Evolutionary conservation across 1,284 basidiomycete genomes (phyloP).

Genomic region (Laetiporus sulphureus): DNA sequence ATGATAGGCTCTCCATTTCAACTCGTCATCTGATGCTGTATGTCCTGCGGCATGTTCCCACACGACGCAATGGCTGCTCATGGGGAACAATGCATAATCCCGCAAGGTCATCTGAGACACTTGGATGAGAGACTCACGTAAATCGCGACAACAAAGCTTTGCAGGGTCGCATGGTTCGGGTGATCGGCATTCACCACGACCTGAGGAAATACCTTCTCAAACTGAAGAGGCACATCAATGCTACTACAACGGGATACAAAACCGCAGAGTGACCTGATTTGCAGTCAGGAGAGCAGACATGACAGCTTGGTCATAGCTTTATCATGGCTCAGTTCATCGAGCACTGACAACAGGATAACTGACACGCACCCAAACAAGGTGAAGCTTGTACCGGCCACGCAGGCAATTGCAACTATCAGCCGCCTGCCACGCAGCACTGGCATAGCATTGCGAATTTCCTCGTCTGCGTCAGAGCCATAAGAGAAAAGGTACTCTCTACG

Average conservation of each 20-base stretch:
- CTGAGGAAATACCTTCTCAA: conserved; percentile 45
- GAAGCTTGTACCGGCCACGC: conserved; percentile 49
- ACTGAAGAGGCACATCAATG: too few relatives aligned
- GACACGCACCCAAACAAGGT: conserved; percentile 47
- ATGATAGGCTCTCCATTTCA: too few relatives aligned
- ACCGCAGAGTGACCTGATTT: too few relatives aligned
- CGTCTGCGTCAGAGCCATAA: conserved; percentile 14
- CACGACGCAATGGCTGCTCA: too few relatives aligned
- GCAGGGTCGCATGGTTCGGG: conserved; percentile 43
- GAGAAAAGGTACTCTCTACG: conserved; percentile 6
- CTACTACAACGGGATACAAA: too few relatives aligned
- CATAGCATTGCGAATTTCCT: conserved; percentile 16
- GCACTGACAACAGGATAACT: not conserved
- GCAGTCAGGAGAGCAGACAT: conserved; percentile 55
- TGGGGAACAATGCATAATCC: too few relatives aligned
- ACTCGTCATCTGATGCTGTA: too few relatives aligned
- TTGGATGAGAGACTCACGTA: conserved; percentile 32
- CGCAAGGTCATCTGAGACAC: not conserved
- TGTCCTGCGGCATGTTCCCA: too few relatives aligned
- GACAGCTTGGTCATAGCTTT: conserved; percentile 58
- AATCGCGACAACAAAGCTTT: conserved; percentile 48
- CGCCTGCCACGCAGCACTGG: conserved; percentile 33
- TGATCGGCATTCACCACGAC: conserved; percentile 30
- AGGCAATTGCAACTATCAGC: conserved; percentile 40
- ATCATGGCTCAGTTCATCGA: not conserved